Percentiles rank a stretch among this genome's conserved stretches.
Conservation (phyloP, 371 early-diverging fungal genomes). For the Smittium culicis region DNA sequence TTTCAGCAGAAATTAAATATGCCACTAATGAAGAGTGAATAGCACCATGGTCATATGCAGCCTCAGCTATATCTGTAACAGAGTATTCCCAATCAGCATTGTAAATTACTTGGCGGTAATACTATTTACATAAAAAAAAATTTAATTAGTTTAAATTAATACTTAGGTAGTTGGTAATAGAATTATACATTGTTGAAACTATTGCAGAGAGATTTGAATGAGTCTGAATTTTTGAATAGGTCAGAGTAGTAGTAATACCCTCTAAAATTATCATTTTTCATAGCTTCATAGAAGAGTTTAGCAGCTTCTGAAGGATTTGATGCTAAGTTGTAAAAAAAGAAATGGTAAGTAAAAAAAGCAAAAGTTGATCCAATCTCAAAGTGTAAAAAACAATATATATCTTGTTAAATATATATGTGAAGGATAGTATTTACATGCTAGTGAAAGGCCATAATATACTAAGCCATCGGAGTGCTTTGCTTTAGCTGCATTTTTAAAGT, state of each 20-base stretch:
- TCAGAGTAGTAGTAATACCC: too few species aligned
- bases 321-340: too few species aligned
- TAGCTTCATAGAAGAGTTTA: too few species aligned
- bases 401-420: slow-evolving; percentile 1
- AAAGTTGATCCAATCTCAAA: too few species aligned
- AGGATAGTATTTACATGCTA: slow-evolving; percentile 4
- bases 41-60: slow-evolving; percentile 44
- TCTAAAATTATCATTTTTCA: too few species aligned
- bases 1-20: slow-evolving; percentile 71
- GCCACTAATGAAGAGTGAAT: slow-evolving; percentile 48
- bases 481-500: slow-evolving; percentile 42
- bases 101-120: slow-evolving; percentile 66
- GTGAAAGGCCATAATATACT: slow-evolving; percentile 31
- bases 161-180: too few species aligned
- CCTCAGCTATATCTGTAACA: slow-evolving; percentile 30
- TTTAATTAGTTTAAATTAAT: not conserved
- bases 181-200: too few species aligned
- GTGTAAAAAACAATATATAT: too few species aligned
- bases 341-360: too few species aligned
- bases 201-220: not conserved
- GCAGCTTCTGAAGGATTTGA: too few species aligned
- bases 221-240: too few species aligned
- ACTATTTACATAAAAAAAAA: not conserved
- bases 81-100: slow-evolving; percentile 68
- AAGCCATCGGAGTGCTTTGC: slow-evolving; percentile 34